Evolutionary conservation across 345 rosid genomes (phyloP).

Genomic region (Turnera subulata): DNA sequence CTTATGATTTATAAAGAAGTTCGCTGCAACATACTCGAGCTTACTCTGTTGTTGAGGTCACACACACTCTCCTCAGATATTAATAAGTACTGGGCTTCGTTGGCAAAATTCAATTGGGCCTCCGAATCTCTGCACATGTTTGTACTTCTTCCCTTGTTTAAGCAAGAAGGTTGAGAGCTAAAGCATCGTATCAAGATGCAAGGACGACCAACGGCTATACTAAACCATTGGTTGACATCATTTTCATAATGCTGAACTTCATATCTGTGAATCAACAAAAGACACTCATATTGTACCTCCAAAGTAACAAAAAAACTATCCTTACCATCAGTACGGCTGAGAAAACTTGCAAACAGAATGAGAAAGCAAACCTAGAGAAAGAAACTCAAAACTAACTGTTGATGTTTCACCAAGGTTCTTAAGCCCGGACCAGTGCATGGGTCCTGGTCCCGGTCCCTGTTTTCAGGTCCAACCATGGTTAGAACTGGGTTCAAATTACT

Average conservation of each 20-base stretch:
- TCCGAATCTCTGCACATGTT: constrained; percentile 61
- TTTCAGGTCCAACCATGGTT: too few relatives aligned
- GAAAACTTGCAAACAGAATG: too few relatives aligned
- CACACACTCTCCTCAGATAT: constrained; percentile 79
- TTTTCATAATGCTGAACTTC: constrained; percentile 44
- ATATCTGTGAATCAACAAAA: constrained; percentile 35
- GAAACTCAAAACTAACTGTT: too few relatives aligned
- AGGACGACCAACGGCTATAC: constrained; percentile 66
- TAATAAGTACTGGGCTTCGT: constrained; percentile 88
- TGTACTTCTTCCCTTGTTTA: constrained; percentile 33
- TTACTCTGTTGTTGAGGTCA: constrained; percentile 62
- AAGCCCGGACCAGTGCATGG: too few relatives aligned
- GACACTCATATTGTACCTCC: background rate
- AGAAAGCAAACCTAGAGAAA: too few relatives aligned
- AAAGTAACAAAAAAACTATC: too few relatives aligned
- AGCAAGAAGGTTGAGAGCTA: constrained; percentile 30
- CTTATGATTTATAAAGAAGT: background rate
- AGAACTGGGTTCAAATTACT: too few relatives aligned
- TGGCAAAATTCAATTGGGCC: constrained; percentile 62
- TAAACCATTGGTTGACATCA: constrained; percentile 70
- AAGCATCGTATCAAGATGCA: constrained; percentile 56
- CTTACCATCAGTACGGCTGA: too few relatives aligned
- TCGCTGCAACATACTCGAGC: constrained; percentile 40
- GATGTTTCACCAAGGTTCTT: too few relatives aligned
- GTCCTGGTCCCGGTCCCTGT: too few relatives aligned